Percentiles rank a stretch among this genome's conserved stretches.
phyloP scores from a whole-genome alignment of 2,329 filamentous ascomycete genomes.

The Thelonectria discophora region DNA sequence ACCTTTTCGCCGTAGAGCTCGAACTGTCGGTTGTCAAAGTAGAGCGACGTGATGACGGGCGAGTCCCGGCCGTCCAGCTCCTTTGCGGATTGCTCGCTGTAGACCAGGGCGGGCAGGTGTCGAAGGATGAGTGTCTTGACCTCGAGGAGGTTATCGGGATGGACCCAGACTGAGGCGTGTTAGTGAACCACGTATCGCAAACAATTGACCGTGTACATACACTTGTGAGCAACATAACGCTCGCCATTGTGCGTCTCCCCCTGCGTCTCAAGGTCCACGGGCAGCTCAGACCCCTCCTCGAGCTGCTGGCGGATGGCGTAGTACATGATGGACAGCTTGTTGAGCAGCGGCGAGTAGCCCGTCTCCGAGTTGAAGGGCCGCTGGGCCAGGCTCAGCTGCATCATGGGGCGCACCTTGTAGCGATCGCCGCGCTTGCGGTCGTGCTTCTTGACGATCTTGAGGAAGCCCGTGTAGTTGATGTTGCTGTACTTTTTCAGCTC shows the following conservation, averaged over 20 bases:
- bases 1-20: slow-evolving; percentile 88
- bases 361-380: slow-evolving; percentile 92
- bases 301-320: slow-evolving; percentile 89
- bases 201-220: slow-evolving; percentile 55
- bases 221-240: slow-evolving; percentile 87
- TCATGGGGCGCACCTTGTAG: slow-evolving; percentile 90
- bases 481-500: slow-evolving; percentile 95
- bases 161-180: slow-evolving; percentile 79
- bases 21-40: slow-evolving; percentile 91
- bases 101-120: slow-evolving; percentile 88
- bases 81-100: slow-evolving; percentile 87
- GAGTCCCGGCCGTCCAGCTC: slow-evolving; percentile 83
- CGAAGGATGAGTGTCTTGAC: slow-evolving; percentile 96
- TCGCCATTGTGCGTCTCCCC: slow-evolving; percentile 71
- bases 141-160: slow-evolving; percentile 93
- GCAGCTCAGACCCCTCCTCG: slow-evolving; percentile 59
- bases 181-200: slow-evolving; percentile 2
- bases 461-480: slow-evolving; percentile 96
- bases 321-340: slow-evolving; percentile 94
- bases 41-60: slow-evolving; percentile 92
- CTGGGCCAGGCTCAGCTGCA: slow-evolving; percentile 88
- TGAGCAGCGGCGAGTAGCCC: slow-evolving; percentile 88
- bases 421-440: slow-evolving; percentile 88
- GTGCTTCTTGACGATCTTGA: slow-evolving; percentile 99
- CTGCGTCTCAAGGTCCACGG: slow-evolving; percentile 59